Evolutionary conservation across 208 protist genomes (phyloP).

Genomic region (Leishmania arabica): DNA sequence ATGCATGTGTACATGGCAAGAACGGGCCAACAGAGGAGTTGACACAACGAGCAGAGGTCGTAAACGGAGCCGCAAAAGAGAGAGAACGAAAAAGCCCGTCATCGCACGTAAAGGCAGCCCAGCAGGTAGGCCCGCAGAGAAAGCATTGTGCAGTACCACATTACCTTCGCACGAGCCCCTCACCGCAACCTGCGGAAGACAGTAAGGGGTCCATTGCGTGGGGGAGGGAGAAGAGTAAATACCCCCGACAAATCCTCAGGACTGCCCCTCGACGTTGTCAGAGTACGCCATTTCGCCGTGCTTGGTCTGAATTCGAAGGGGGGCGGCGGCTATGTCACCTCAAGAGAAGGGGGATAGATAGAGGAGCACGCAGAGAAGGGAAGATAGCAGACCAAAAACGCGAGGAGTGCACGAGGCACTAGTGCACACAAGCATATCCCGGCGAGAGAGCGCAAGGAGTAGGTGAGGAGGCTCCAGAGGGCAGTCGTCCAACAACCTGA

Average conservation of each 20-base stretch:
- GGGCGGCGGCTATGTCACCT: too few relatives aligned
- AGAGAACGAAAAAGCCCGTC: neutral
- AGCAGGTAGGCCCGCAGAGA: too few relatives aligned
- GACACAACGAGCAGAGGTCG: neutral
- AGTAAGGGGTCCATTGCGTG: neutral
- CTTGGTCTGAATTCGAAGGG: neutral
- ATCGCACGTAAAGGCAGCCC: neutral
- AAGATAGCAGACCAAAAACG: neutral
- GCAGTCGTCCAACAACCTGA: neutral
- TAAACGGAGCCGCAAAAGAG: neutral
- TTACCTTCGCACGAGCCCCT: neutral
- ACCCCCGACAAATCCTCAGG: too few relatives aligned
- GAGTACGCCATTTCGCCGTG: too few relatives aligned
- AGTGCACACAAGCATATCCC: neutral
- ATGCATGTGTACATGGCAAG: too few relatives aligned
- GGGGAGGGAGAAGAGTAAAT: neutral
- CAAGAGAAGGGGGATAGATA: too few relatives aligned
- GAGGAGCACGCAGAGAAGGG: neutral
- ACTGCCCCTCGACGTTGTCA: too few relatives aligned
- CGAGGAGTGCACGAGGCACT: neutral
- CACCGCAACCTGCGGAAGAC: neutral
- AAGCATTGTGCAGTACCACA: neutral
- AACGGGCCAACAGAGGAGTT: too few relatives aligned
- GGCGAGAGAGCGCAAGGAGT: neutral
- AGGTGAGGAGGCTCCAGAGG: neutral